These are phyloP conservation scores for Davidsoniella eucalypti DNA, from an alignment of 2,329 filamentous ascomycete genomes.

Conservation along the genomic window DNA sequence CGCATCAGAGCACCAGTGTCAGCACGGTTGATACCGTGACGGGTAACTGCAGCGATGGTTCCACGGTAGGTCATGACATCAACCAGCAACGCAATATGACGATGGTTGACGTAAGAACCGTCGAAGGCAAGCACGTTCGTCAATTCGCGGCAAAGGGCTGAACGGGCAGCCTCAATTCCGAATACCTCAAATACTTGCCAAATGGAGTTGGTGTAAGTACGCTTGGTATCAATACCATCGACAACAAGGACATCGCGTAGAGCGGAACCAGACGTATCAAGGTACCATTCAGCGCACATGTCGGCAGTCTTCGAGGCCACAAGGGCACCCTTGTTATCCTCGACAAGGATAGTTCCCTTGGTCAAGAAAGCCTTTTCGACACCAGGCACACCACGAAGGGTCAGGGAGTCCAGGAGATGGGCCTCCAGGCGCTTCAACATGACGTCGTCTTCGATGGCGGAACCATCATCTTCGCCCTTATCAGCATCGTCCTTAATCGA, in stretches of 20 bases:
- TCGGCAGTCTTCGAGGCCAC: slow-evolving; percentile 56
- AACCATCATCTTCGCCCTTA: slow-evolving; percentile 59
- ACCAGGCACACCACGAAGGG: slow-evolving; percentile 75
- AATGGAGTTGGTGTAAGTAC: slow-evolving; percentile 90
- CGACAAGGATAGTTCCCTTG: slow-evolving; percentile 53
- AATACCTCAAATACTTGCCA: slow-evolving; percentile 90
- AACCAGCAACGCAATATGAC: slow-evolving; percentile 83
- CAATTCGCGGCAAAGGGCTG: slow-evolving; percentile 74
- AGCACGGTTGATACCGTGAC: slow-evolving; percentile 95
- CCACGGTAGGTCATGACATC: slow-evolving; percentile 97
- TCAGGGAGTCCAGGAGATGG: slow-evolving; percentile 80
- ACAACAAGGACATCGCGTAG: slow-evolving; percentile 72
- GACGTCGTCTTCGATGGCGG: slow-evolving; percentile 64
- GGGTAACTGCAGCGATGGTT: slow-evolving; percentile 85
- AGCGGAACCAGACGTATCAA: slow-evolving; percentile 85
- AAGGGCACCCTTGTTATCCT: slow-evolving; percentile 53
- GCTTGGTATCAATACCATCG: slow-evolving; percentile 68
- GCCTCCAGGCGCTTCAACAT: slow-evolving; percentile 85
- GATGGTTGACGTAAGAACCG: slow-evolving; percentile 98
- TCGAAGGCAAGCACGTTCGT: slow-evolving; percentile 91
- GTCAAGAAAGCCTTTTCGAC: slow-evolving; percentile 90
- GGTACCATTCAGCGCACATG: slow-evolving; percentile 78
- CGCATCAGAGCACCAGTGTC: slow-evolving; percentile 98
- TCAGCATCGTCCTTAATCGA: slow-evolving; percentile 54
- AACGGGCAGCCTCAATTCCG: slow-evolving; percentile 86